Evolutionary conservation across 2,329 filamentous ascomycete species (phyloP), one percentile per base, ranked within the genome.

Genomic region (Apiospora marii): DNA sequence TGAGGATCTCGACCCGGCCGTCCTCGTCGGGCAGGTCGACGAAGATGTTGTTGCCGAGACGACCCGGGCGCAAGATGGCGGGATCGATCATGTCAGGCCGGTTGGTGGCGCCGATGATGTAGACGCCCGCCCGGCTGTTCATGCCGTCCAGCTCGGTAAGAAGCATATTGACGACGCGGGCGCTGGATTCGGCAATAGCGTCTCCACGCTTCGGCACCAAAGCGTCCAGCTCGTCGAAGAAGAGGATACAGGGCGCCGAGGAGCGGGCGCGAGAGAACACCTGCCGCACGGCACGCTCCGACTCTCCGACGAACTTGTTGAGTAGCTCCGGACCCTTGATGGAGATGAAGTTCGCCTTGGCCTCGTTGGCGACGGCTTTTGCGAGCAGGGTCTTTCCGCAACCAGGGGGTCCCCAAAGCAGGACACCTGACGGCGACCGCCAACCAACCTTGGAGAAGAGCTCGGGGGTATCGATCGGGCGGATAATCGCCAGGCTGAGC

Each of bases 271-370:
- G 92, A 75, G 92, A 90, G 82, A 99, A 99, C 0, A 98, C 93
- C 81, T 97, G 94, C 30, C 96, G 92, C 1, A 99, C 93, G 0
- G 95, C 94, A 14, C 96, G 92, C 84, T 99, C 96, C 8, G 94
- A 97, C 83, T 99, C 96, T 76, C 96, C 96, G 13, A 99, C 95
- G 81, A 96, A 99, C 83, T 98, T 99, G 86, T 98, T 98, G 67
- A 99, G 89, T 13, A 99, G 87, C 81, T 99, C 96, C 0, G 96
- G 96, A 0, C 96, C 96, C 83, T 98, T 98, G 83, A 99, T 94
- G 70, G 94, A 95, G 83, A 99, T 99, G 85, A 99, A 99, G 83
- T 98, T 98, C 68, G 96, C 96, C 81, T 96, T 94, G 10, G 93
- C 95, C 81, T 98, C 95, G 81, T 97, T 97, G 71, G 96, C 96